Percentiles rank a stretch among this genome's conserved stretches.
These are phyloP conservation scores for Chaetomium globosum DNA, from an alignment of 2,329 filamentous ascomycete genomes.

Conservation along the genomic window DNA sequence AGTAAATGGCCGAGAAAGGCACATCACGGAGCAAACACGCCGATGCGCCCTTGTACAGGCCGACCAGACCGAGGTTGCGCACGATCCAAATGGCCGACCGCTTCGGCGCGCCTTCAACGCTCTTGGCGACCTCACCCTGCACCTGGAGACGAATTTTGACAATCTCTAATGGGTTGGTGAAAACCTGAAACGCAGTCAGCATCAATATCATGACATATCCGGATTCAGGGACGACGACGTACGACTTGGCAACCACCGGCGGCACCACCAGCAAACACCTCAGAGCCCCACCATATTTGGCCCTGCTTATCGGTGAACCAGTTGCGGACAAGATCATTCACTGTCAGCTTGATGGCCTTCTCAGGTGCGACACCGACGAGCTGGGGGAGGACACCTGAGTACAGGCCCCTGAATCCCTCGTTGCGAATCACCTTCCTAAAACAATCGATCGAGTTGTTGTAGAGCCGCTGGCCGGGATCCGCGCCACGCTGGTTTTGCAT, in stretches of 20 bases:
- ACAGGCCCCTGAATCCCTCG: slow-evolving; percentile 85
- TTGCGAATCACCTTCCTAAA: slow-evolving; percentile 90
- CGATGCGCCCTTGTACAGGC: slow-evolving; percentile 93
- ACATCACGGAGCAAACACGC: slow-evolving; percentile 95
- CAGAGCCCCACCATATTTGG: slow-evolving; percentile 68
- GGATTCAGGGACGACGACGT: slow-evolving; percentile 49
- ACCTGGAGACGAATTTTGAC: slow-evolving; percentile 99
- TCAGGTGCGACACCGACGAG: slow-evolving; percentile 97
- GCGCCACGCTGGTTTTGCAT: slow-evolving; percentile 94
- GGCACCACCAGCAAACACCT: slow-evolving; percentile 83
- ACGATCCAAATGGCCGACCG: slow-evolving; percentile 98
- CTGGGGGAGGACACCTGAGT: slow-evolving; percentile 93
- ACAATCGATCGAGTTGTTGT: slow-evolving; percentile 97
- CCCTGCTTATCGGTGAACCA: slow-evolving; percentile 74
- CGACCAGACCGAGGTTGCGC: slow-evolving; percentile 87
- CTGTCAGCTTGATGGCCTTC: slow-evolving; percentile 98
- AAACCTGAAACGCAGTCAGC: slow-evolving; percentile 62
- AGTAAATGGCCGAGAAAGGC: slow-evolving; percentile 98
- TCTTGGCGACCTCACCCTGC: slow-evolving; percentile 93
- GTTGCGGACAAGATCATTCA: slow-evolving; percentile 88
- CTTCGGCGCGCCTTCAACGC: slow-evolving; percentile 75
- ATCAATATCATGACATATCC: neutral
- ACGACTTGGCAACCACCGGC: slow-evolving; percentile 96
- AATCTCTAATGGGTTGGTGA: slow-evolving; percentile 97
- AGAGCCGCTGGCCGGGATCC: slow-evolving; percentile 81